Conservation (phyloP, 305 asterid genomes). For the Solanum chacoense region DNA sequence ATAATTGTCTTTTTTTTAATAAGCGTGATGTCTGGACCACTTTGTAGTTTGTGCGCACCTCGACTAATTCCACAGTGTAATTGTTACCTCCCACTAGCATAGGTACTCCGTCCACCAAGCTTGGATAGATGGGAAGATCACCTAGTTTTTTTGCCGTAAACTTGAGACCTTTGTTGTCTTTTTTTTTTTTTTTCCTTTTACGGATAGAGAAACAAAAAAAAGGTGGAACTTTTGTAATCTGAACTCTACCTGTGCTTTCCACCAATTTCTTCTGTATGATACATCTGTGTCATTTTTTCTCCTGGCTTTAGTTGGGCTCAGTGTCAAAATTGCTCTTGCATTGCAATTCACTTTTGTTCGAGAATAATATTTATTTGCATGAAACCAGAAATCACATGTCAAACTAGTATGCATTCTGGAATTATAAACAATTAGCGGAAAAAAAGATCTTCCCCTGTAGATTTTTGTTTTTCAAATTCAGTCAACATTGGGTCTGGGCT, state of each 20-base stretch:
- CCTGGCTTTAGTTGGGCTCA: neutral
- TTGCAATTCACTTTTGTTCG: neutral
- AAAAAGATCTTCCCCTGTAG: neutral
- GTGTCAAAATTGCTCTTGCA: neutral
- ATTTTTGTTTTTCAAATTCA: neutral
- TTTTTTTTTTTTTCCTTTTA: neutral
- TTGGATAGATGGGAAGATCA: neutral
- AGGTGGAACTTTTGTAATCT: neutral
- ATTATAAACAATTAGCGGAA: neutral
- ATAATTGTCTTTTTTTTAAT: neutral
- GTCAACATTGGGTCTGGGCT: neutral
- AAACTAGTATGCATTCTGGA: neutral
- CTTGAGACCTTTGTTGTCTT: neutral
- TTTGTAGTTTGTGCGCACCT: neutral
- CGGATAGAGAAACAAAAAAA: neutral
- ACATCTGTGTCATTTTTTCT: neutral
- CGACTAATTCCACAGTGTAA: neutral
- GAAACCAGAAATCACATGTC: neutral
- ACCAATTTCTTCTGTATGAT: neutral
- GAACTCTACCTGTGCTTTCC: neutral
- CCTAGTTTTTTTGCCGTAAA: neutral
- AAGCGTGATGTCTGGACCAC: neutral
- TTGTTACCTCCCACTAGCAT: neutral
- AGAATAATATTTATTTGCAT: neutral
- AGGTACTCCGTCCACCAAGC: neutral